A percentile compares a stretch with the other conserved stretches of the same genome.
Conservation (phyloP, 2,329 filamentous ascomycete species). For the Sarocladiaceae sp. region DNA sequence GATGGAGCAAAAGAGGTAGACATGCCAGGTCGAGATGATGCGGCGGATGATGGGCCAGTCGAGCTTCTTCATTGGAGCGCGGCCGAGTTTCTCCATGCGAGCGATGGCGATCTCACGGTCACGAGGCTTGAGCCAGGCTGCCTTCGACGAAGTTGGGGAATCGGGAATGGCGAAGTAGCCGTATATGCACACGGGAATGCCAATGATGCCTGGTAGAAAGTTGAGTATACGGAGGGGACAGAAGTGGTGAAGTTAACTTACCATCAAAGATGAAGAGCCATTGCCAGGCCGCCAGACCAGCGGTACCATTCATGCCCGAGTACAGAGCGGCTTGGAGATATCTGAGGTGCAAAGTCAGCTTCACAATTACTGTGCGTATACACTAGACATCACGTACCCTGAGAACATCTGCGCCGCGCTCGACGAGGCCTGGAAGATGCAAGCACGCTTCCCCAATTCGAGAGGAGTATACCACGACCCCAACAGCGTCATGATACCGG, state of each 20-base stretch:
- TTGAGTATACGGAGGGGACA: neutral
- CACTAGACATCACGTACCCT: conserved; percentile 18
- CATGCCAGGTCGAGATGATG: conserved; percentile 24
- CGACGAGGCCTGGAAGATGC: conserved; percentile 34
- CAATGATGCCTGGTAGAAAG: conserved; percentile 18
- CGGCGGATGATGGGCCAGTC: conserved; percentile 22
- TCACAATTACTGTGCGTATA: too few relatives aligned
- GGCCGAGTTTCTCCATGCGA: conserved; percentile 25
- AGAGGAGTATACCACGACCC: conserved; percentile 36
- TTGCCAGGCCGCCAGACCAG: conserved; percentile 36
- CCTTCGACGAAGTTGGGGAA: conserved; percentile 21
- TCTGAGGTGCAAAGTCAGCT: neutral
- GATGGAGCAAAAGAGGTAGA: conserved; percentile 29
- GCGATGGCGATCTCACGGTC: conserved; percentile 23
- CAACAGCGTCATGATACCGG: conserved; percentile 29
- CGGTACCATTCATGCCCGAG: conserved; percentile 30
- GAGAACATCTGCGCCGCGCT: conserved; percentile 36
- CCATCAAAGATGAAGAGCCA: conserved; percentile 45
- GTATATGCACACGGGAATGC: conserved; percentile 25
- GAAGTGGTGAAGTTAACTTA: neutral
- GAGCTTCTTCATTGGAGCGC: conserved; percentile 25
- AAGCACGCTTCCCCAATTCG: conserved; percentile 35
- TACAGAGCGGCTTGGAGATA: conserved; percentile 39
- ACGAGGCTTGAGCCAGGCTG: conserved; percentile 21
- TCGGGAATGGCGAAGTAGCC: conserved; percentile 31